These are phyloP conservation scores for Suhomyces sp. DNA, from an alignment of 805 yeast genomes.

Conservation along the genomic window DNA sequence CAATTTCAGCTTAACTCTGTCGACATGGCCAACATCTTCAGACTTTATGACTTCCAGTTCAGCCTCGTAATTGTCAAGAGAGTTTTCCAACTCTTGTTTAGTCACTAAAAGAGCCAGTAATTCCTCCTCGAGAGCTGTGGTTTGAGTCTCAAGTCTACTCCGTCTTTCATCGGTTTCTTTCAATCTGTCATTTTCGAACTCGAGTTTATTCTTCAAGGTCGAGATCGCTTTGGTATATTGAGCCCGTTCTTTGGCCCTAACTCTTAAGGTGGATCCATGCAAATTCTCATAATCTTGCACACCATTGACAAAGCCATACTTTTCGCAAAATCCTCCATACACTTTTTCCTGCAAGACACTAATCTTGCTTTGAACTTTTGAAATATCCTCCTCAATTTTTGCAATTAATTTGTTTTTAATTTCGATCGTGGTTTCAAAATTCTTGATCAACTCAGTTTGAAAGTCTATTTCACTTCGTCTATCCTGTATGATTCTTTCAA, in stretches of 20 bases:
- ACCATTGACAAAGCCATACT: slow-evolving; percentile 48
- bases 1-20: slow-evolving; percentile 15
- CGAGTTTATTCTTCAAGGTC: slow-evolving; percentile 56
- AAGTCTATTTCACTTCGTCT: slow-evolving; percentile 50
- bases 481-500: slow-evolving; percentile 46
- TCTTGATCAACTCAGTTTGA: slow-evolving; percentile 31
- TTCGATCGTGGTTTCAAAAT: slow-evolving; percentile 17
- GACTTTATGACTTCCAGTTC: slow-evolving; percentile 22
- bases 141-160: slow-evolving; percentile 39
- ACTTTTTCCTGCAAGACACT: slow-evolving; percentile 40
- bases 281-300: slow-evolving; percentile 69
- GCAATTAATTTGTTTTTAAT: slow-evolving; percentile 14
- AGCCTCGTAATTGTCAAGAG: slow-evolving; percentile 26
- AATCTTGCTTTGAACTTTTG: slow-evolving; percentile 16
- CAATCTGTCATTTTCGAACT: slow-evolving; percentile 62
- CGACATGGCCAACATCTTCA: slow-evolving; percentile 16
- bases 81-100: slow-evolving; percentile 26
- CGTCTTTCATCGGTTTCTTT: slow-evolving; percentile 50
- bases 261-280: slow-evolving; percentile 58
- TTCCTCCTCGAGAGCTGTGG: slow-evolving; percentile 32
- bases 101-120: slow-evolving; percentile 29
- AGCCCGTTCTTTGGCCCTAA: slow-evolving; percentile 58
- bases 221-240: slow-evolving; percentile 60
- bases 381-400: slow-evolving; percentile 19
- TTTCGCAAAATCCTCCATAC: slow-evolving; percentile 53